Evolutionary conservation across 106 monocot species (phyloP).

Genomic region (Platanthera zijinensis): DNA sequence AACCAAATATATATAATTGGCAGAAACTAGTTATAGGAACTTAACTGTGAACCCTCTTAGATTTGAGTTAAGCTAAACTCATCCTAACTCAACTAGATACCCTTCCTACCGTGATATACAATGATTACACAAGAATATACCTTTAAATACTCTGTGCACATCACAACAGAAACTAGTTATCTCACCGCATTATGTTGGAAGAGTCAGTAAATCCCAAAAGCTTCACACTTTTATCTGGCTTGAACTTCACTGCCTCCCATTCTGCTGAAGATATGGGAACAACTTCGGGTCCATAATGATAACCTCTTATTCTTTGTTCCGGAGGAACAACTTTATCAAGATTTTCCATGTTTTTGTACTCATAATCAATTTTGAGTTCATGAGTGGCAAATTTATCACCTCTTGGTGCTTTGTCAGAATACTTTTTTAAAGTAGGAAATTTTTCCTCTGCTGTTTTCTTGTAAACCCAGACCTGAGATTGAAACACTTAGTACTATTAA

Average conservation of each 20-base stretch:
- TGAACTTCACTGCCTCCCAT: conserved; percentile 86
- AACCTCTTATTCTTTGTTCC: conserved; percentile 92
- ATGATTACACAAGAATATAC: background rate
- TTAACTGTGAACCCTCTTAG: too few relatives aligned
- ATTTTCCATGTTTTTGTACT: conserved; percentile 67
- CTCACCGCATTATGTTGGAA: conserved; percentile 69
- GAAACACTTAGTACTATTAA: background rate
- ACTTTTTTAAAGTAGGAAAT: conserved; percentile 87
- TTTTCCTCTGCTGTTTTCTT: conserved; percentile 97
- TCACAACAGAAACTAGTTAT: conserved; percentile 7
- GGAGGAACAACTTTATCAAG: conserved; percentile 77
- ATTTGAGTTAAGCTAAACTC: too few relatives aligned
- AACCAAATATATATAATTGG: too few relatives aligned
- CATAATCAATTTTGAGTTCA: conserved; percentile 91
- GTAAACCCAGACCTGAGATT: conserved; percentile 89
- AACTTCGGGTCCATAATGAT: conserved; percentile 96
- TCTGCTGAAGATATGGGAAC: conserved; percentile 78
- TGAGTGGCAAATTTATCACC: conserved; percentile 87
- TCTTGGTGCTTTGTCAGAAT: conserved; percentile 86
- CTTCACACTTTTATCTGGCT: conserved; percentile 81
- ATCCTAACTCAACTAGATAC: too few relatives aligned
- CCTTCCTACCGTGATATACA: background rate
- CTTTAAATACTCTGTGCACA: background rate
- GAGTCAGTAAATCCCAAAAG: conserved; percentile 85
- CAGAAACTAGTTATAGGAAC: too few relatives aligned